A percentile compares a stretch with the other conserved stretches of the same genome.
phyloP scores from a whole-genome alignment of 2,329 filamentous ascomycete species.

The Teratosphaeria viscida region DNA sequence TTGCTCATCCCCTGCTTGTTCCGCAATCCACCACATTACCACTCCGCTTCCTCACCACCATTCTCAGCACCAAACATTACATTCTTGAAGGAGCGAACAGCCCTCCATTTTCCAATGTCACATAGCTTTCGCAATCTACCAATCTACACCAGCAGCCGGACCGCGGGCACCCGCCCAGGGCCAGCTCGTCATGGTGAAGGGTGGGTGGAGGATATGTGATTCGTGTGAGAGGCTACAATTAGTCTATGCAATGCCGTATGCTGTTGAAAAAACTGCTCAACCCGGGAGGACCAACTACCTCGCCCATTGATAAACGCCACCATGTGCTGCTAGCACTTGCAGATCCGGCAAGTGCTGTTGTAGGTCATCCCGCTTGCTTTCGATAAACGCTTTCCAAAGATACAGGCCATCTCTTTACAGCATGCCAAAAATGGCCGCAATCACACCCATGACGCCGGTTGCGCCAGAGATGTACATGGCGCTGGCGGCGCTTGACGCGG shows the following conservation, averaged over 20 bases:
- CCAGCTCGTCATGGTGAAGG: not conserved
- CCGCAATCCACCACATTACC: not conserved
- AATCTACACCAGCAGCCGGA: not conserved
- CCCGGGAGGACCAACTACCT: not conserved
- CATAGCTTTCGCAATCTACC: not conserved
- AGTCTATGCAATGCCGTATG: constrained; percentile 21
- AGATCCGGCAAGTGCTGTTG: not conserved
- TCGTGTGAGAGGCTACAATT: constrained; percentile 18
- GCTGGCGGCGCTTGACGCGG: constrained; percentile 28
- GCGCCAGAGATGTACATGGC: constrained; percentile 32
- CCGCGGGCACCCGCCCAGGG: not conserved
- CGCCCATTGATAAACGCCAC: not conserved
- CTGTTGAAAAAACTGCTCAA: constrained; percentile 1
- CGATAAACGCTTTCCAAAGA: constrained; percentile 1
- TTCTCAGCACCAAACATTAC: not conserved
- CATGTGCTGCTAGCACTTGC: not conserved
- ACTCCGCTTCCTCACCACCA: not conserved
- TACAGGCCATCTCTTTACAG: constrained; percentile 26
- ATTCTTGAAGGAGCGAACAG: not conserved
- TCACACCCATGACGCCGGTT: constrained; percentile 36
- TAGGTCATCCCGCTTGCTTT: not conserved
- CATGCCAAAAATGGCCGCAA: constrained; percentile 37
- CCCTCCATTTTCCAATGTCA: not conserved
- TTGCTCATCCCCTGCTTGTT: not conserved
- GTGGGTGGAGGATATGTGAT: not conserved